Evolutionary conservation across 345 rosid species (phyloP).

Genomic region (Erysimum cheiranthoides): DNA sequence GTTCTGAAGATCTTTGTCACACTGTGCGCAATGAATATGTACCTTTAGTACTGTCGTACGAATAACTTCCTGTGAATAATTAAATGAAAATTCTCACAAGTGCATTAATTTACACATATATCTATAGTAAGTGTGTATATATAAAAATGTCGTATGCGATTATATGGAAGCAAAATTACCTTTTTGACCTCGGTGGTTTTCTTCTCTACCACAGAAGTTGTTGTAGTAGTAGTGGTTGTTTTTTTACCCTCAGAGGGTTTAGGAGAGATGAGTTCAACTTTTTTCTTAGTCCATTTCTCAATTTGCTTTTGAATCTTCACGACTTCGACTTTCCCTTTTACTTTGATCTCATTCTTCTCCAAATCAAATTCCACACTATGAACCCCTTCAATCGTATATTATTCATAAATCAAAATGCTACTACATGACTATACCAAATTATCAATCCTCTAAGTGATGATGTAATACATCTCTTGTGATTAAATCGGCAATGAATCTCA

Average conservation of each 20-base stretch:
- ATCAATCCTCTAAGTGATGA: neutral
- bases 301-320: constrained; percentile 63
- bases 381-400: constrained; percentile 53
- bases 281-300: constrained; percentile 66
- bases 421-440: neutral
- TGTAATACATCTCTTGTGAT: constrained; percentile 9
- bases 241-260: constrained; percentile 48
- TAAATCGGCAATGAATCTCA: neutral
- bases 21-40: constrained; percentile 77
- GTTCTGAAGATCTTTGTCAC: constrained; percentile 64
- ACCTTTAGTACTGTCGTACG: constrained; percentile 62
- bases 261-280: constrained; percentile 74
- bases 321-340: constrained; percentile 67
- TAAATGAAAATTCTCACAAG: neutral
- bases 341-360: constrained; percentile 76
- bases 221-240: constrained; percentile 31
- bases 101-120: constrained; percentile 10
- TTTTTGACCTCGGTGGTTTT: constrained; percentile 56
- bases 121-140: neutral
- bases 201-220: constrained; percentile 41
- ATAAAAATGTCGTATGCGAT: neutral
- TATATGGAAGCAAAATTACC: constrained; percentile 37
- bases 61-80: constrained; percentile 48
- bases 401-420: neutral
- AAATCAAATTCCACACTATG: constrained; percentile 61